Evolutionary conservation across 805 yeast species (phyloP), one percentile per base, ranked within the genome.

Genomic region (Kuraishia ogatae): DNA sequence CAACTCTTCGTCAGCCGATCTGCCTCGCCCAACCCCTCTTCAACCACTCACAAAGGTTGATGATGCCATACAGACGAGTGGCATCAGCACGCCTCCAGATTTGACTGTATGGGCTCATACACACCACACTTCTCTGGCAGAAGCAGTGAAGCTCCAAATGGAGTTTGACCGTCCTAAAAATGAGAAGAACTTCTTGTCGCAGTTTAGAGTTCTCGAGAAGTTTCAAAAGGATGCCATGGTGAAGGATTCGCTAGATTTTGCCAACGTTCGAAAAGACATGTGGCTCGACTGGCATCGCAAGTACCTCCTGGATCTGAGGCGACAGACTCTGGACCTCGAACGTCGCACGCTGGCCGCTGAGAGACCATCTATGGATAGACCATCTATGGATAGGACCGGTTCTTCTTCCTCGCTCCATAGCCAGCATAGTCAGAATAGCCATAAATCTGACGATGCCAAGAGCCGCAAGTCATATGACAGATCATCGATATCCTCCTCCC

Each of bases 221-320:
- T 67, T 65, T 49, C 64, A 65, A 66, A 66, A 67, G 51, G 69
- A 68, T n/a, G 56, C 70, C 11, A 69, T 64, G 46, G 51, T 56
- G 46, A 64, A 66, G 53, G 73, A 69, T 54, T 64, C 70, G 0
- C 51, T 69, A n/a, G 59, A 58, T 24, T 67, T 63, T 55, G 69
- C 73, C 8, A 54, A 65, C 15, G 62, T 68, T 3, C 58, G 73
- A 57, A 60, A 66, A 24, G 68, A 66, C 48, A 54, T 68, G 20
- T 69, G 66, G 66, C 56, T 61, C 13, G 57, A 61, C 6, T 68
- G 71, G 71, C 60, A 64, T 56, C 53, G 53, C 39, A 62, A 61
- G 56, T 59, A 58, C 39, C 57, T 69, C 11, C 51, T 39, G 4
- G 56, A 55, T 1, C 17, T 35, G n/a, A 10, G 43, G n/a, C 43